Evolutionary conservation across 192 early-diverging fungal genomes (phyloP), one percentile per base, ranked within the genome.

Genomic region (Linnemannia schmuckeri): DNA sequence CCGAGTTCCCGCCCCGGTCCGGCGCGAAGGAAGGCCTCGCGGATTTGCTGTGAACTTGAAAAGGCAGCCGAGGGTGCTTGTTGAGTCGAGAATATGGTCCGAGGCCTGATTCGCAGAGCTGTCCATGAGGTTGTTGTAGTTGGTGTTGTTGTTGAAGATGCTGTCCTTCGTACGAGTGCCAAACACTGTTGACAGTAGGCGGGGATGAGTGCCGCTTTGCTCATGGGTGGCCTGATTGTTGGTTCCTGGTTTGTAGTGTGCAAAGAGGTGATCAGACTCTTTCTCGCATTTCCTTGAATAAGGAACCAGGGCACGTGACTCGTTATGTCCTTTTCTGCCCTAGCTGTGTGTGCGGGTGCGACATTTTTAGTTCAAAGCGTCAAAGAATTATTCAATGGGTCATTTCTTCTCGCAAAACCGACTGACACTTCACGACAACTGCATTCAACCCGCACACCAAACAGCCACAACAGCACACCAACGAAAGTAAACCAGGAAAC

Each of bases 21-120:
- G 0, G 80, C 76, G 6, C 80, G 54, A 33, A 87, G 49, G 38
- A 87, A 87, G 2, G 85, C 79, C 15, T 79, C 83, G 7, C 79
- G 79, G 33, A 74, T 27, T 52, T 87, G 85, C 6, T 61, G 79
- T 10, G 70, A 72, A 52, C 44, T 74, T 35, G 78, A 76, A 20
- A 70, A 79, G 55, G 55, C 55, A 35, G 27, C 47, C 15, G 66
- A 8, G 37, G 47, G n/a, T 44, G 22, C 37, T 46, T 72, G 61
- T 30, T 33, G 52, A 42, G 47, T 63, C n/a, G 15, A 38, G 33
- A 37, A 24, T 41, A 44, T 10, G 15, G n/a, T 37, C 30, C 33
- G 6, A 5, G 7, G 27, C 13, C 61, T 66, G 8, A 30, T 27
- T 5, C 55, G 55, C 9, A 27, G 55, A 10, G n/a, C 55, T 57